A percentile compares a stretch with the other conserved stretches of the same genome.
Conservation (phyloP, 345 rosid genomes). For the Hevea brasiliensis region DNA sequence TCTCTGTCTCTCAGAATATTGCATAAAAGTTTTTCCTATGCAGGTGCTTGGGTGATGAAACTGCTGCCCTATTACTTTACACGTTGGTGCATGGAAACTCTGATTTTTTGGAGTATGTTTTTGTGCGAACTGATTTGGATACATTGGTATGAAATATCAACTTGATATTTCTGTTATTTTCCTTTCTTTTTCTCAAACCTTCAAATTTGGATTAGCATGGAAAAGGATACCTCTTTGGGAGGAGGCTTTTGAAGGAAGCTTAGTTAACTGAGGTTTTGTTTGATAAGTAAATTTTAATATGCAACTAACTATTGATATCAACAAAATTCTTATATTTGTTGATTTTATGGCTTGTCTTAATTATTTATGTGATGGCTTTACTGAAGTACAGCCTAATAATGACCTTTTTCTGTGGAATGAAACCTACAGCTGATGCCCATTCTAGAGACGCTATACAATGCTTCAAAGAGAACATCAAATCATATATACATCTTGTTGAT, state of each 20-base stretch:
- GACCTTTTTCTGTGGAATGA: conserved; percentile 25
- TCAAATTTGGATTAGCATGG: neutral
- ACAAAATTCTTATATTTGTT: neutral
- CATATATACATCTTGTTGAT: conserved; percentile 96
- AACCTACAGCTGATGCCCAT: conserved; percentile 83
- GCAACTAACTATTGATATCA: neutral
- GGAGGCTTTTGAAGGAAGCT: neutral
- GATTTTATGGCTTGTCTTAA: neutral
- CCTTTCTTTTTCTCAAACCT: neutral
- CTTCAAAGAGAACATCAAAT: conserved; percentile 85
- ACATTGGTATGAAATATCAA: conserved; percentile 65
- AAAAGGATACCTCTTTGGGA: neutral
- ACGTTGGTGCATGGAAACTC: conserved; percentile 89
- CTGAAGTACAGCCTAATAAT: conserved; percentile 6
- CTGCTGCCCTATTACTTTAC: conserved; percentile 85
- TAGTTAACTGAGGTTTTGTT: neutral
- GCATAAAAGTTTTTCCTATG: conserved; percentile 22
- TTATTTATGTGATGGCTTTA: conserved; percentile 2
- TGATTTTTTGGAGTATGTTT: conserved; percentile 86
- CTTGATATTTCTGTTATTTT: conserved; percentile 6
- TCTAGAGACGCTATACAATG: conserved; percentile 82
- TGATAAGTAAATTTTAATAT: neutral
- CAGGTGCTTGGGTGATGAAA: conserved; percentile 94
- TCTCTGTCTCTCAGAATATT: conserved; percentile 1
- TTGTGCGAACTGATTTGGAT: conserved; percentile 96